Percentiles rank a stretch among this genome's conserved stretches.
phyloP scores from a whole-genome alignment of 306 rosid species.

The Quillaja saponaria region DNA sequence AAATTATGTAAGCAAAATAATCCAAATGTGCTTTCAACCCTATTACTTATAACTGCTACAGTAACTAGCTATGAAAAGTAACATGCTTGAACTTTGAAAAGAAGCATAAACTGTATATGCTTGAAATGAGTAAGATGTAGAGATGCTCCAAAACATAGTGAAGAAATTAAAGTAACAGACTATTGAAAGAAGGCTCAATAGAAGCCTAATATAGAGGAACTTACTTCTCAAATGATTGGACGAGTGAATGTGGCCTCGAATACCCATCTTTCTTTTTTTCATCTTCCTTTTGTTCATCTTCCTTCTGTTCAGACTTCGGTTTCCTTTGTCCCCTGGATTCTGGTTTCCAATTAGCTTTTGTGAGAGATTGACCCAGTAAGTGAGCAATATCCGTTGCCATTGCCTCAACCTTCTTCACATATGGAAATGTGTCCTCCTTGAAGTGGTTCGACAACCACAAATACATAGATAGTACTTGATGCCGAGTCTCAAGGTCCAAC shows the following conservation, averaged over 20 bases:
- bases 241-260: conserved; percentile 54
- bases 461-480: conserved; percentile 84
- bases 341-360: conserved; percentile 83
- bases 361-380: conserved; percentile 63
- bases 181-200: too few species aligned
- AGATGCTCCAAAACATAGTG: too few species aligned
- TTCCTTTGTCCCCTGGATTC: conserved; percentile 56
- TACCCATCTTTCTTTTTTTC: conserved; percentile 38
- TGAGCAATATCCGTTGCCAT: conserved; percentile 76
- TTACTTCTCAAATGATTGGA: conserved; percentile 50
- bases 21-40: too few species aligned
- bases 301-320: conserved; percentile 40
- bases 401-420: conserved; percentile 63
- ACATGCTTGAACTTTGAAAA: too few species aligned
- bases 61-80: too few species aligned
- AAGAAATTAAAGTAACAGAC: too few species aligned
- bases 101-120: too few species aligned
- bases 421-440: conserved; percentile 70
- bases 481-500: conserved; percentile 87
- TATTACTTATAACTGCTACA: too few species aligned
- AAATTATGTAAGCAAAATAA: too few species aligned
- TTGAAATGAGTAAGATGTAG: too few species aligned
- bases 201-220: too few species aligned
- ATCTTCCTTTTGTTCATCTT: background rate
- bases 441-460: conserved; percentile 86